Conservation (phyloP, 2,329 filamentous ascomycete species). For the Talaromyces islandicus region DNA sequence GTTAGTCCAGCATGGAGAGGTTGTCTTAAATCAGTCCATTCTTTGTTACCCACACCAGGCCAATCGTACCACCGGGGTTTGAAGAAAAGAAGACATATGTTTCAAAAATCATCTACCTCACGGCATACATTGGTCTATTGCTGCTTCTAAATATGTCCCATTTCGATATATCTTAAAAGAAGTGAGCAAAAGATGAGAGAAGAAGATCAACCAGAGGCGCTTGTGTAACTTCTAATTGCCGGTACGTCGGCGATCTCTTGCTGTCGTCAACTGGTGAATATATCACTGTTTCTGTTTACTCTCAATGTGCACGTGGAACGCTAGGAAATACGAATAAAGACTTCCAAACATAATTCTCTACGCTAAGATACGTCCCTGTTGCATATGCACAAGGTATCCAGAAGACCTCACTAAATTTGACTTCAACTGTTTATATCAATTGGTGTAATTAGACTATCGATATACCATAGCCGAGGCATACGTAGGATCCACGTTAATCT, state of each 20-base stretch:
- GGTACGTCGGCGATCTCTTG: too few relatives aligned
- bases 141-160: too few relatives aligned
- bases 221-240: too few relatives aligned
- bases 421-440: not conserved
- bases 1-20: not conserved
- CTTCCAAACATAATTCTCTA: not conserved
- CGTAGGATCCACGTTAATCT: not conserved
- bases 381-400: not conserved
- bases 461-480: not conserved
- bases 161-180: too few relatives aligned
- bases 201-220: too few relatives aligned
- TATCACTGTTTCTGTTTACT: too few relatives aligned
- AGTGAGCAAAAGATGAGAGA: too few relatives aligned
- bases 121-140: too few relatives aligned
- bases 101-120: not conserved
- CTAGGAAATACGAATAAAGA: not conserved
- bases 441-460: not conserved
- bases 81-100: not conserved
- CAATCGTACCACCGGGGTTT: too few relatives aligned
- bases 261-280: too few relatives aligned
- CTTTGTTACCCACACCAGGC: too few relatives aligned
- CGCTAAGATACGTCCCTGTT: not conserved
- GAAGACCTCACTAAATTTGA: not conserved
- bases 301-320: not conserved
- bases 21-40: not conserved